Evolutionary conservation across 495 filamentous ascomycete species (phyloP), one percentile per base, ranked within the genome.

Genomic region (Xylaria scruposa): DNA sequence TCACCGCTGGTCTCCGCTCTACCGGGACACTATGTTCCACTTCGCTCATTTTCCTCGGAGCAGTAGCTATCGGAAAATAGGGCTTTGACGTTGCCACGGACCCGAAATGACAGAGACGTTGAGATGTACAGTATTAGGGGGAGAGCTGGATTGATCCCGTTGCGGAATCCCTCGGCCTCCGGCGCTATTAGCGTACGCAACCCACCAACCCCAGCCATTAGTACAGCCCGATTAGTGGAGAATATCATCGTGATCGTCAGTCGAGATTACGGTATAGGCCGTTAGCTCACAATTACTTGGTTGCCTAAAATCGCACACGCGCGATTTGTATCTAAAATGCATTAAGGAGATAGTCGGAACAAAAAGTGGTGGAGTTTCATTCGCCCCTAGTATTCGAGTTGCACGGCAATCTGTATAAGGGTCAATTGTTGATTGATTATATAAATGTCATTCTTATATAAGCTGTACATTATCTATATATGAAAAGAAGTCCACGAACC

Each of bases 1-100:
- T 75, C 68, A 77, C 75, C 60, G 75, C 75, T 12, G 70, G 75
- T 40, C 75, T 73, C 47, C 73, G 73, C 65, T 77, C 75, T 31
- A 69, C 61, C 4, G 73, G 71, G 44, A 60, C 6, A 47, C 46
- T 54, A 17, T 61, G 40, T 24, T 72, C 68, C 49, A 40, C 63
- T 68, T 77, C 71, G 19, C 54, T 69, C 75, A 77, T 77, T 42
- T 56, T 73, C 54, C 38, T 36, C 21, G 19, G 4, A 1, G 1
- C 9, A 36, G 12, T 4, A 4, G 53, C 7, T 51, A 6, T 67
- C 63, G 44, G 44, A 31, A 21, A 36, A n/a, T 21, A 53, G n/a
- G 66, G 21, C n/a, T 46, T 46, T 31, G 49, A 33, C 9, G 36
- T 26, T 10, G 17, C 47, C 47, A 21, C 2, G n/a, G 40, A 4